A percentile compares a stretch with the other conserved stretches of the same genome.
Evolutionary conservation across 805 yeast genomes (phyloP).

Genomic region (Saturnispora gosingensis): DNA sequence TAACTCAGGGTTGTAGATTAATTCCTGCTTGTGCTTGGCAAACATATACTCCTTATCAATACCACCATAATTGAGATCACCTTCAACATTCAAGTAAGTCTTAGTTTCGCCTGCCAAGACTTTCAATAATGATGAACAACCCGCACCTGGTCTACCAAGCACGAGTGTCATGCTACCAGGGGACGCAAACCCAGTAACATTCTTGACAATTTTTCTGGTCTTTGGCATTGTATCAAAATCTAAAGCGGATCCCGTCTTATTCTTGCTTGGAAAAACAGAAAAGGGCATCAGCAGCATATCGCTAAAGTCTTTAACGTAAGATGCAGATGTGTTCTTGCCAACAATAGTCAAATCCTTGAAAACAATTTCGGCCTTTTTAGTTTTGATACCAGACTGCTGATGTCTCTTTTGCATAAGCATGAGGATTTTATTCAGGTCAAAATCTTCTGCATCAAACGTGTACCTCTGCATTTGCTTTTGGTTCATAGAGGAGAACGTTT

Average conservation of each 20-base stretch:
- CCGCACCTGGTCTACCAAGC: constrained; percentile 54
- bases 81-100: constrained; percentile 29
- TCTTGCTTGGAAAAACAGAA: constrained; percentile 17
- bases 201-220: constrained; percentile 21
- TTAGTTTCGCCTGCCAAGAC: constrained; percentile 37
- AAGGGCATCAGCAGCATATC: constrained; percentile 23
- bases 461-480: constrained; percentile 16
- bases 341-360: constrained; percentile 34
- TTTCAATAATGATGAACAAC: constrained; percentile 49
- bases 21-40: constrained; percentile 36
- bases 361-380: constrained; percentile 33
- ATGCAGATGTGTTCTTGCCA: constrained; percentile 40
- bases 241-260: background rate
- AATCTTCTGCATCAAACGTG: constrained; percentile 23
- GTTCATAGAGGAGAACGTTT: constrained; percentile 15
- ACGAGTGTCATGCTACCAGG: constrained; percentile 50
- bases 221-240: constrained; percentile 11
- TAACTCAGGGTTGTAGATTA: constrained; percentile 47
- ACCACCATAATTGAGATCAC: constrained; percentile 41
- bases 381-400: constrained; percentile 36
- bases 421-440: constrained; percentile 32
- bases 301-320: constrained; percentile 35
- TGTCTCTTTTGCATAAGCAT: constrained; percentile 31
- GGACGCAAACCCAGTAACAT: constrained; percentile 22
- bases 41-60: constrained; percentile 39